These are phyloP conservation scores for Nemania bipapillata DNA, from an alignment of 2,329 filamentous ascomycete species.

Conservation along the genomic window DNA sequence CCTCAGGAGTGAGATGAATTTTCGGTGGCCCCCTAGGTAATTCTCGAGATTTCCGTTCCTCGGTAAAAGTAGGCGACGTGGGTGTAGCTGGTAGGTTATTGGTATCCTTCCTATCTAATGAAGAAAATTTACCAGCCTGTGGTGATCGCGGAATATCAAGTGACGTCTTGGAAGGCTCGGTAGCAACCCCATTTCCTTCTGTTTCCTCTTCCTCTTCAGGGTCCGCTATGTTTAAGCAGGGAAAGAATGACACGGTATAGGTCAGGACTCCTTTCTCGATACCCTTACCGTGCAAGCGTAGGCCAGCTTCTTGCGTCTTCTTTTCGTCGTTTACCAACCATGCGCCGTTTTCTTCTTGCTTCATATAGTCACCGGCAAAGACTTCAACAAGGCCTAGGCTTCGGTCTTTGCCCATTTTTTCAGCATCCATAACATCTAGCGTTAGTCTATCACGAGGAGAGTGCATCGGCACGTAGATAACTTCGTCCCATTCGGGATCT, in stretches of 20 bases:
- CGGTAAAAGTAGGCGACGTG: slow-evolving; percentile 52
- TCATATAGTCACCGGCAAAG: slow-evolving; percentile 79
- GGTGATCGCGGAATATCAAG: slow-evolving; percentile 52
- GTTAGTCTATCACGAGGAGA: slow-evolving; percentile 83
- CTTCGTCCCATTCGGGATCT: slow-evolving; percentile 94
- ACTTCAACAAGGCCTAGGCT: slow-evolving; percentile 85
- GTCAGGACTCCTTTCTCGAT: slow-evolving; percentile 81
- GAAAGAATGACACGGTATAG: slow-evolving; percentile 90
- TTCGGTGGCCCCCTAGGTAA: slow-evolving; percentile 73
- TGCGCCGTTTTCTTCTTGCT: slow-evolving; percentile 80
- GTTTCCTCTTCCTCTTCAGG: slow-evolving; percentile 81
- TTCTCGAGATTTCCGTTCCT: slow-evolving; percentile 61
- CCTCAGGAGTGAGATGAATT: slow-evolving; percentile 79
- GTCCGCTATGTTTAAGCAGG: slow-evolving; percentile 85
- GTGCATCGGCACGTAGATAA: slow-evolving; percentile 92
- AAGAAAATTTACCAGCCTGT: slow-evolving; percentile 60
- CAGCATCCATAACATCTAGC: slow-evolving; percentile 96
- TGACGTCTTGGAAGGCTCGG: slow-evolving; percentile 42
- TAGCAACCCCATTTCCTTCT: slow-evolving; percentile 51
- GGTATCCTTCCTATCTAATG: slow-evolving; percentile 50
- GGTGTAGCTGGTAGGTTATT: slow-evolving; percentile 47
- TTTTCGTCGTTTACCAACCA: slow-evolving; percentile 84
- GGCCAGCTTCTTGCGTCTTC: slow-evolving; percentile 70
- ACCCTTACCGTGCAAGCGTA: slow-evolving; percentile 78
- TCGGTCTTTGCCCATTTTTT: slow-evolving; percentile 90